phyloP scores from a whole-genome alignment of 352 stramenopile species.

The Phytophthora idaei region DNA sequence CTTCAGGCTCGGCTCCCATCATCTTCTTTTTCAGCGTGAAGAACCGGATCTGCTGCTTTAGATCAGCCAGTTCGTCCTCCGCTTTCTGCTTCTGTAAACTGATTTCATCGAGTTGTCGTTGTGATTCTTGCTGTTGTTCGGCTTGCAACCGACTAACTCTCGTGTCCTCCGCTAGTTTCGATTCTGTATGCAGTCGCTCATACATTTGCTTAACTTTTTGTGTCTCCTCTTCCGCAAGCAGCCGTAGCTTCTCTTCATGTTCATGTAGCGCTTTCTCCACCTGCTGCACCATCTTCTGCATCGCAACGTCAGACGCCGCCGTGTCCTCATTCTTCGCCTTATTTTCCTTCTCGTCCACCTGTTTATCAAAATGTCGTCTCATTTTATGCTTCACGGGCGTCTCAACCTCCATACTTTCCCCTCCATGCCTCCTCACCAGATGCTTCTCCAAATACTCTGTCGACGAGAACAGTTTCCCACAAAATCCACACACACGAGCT shows the following conservation, averaged over 20 bases:
- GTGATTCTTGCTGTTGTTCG: slow-evolving; percentile 37
- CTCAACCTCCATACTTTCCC: slow-evolving; percentile 26
- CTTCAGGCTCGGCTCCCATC: slow-evolving; percentile 19
- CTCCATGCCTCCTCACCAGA: slow-evolving; percentile 51
- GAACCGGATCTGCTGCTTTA: slow-evolving; percentile 69
- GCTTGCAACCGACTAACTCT: slow-evolving; percentile 32
- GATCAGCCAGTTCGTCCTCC: slow-evolving; percentile 38
- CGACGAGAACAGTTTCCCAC: slow-evolving; percentile 76
- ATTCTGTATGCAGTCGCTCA: slow-evolving; percentile 56
- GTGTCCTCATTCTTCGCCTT: slow-evolving; percentile 4
- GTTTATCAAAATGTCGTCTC: neutral
- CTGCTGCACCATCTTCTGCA: slow-evolving; percentile 61
- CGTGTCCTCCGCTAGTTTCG: slow-evolving; percentile 50
- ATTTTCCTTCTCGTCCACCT: slow-evolving; percentile 11
- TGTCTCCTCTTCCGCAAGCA: slow-evolving; percentile 48
- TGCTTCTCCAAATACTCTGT: slow-evolving; percentile 69
- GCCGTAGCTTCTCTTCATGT: slow-evolving; percentile 57
- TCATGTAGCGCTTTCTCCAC: slow-evolving; percentile 52
- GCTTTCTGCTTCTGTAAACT: slow-evolving; percentile 42
- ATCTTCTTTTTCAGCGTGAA: slow-evolving; percentile 53
- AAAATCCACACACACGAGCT: slow-evolving; percentile 60
- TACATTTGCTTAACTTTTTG: slow-evolving; percentile 61
- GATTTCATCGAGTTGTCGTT: slow-evolving; percentile 46
- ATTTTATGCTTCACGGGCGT: slow-evolving; percentile 22
- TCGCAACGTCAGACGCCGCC: slow-evolving; percentile 13